Percentiles rank a stretch among this genome's conserved stretches.
phyloP scores from a whole-genome alignment of 163 green algal genomes.

The Smithsoniella earleae region DNA sequence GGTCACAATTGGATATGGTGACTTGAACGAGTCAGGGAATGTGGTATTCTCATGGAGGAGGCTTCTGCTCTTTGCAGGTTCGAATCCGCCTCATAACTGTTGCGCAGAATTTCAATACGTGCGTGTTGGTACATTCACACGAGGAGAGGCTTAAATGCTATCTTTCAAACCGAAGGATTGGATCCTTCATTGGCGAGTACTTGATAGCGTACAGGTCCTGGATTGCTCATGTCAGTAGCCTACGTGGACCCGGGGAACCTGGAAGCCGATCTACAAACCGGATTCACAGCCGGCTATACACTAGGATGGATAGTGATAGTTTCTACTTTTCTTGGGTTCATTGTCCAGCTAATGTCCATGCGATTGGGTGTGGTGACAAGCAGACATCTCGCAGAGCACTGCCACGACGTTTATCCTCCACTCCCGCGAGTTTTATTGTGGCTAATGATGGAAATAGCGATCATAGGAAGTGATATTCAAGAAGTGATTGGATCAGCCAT shows the following conservation, averaged over 20 bases:
- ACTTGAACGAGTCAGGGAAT: neutral
- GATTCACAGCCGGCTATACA: constrained; percentile 61
- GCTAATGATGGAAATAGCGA: constrained; percentile 84
- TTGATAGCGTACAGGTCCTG: constrained; percentile 42
- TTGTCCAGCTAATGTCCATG: constrained; percentile 69
- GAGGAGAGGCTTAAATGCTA: no score
- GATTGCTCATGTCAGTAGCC: constrained; percentile 78
- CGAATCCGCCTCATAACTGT: neutral
- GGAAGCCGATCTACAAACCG: constrained; percentile 79
- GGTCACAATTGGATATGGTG: constrained; percentile 21
- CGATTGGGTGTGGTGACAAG: constrained; percentile 76
- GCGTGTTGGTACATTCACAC: no score
- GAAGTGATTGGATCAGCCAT: constrained; percentile 61
- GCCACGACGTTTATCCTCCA: constrained; percentile 54
- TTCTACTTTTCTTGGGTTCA: constrained; percentile 58
- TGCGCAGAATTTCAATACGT: no score
- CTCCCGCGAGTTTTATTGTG: constrained; percentile 52
- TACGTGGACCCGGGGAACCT: constrained; percentile 86
- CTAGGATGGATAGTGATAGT: constrained; percentile 82
- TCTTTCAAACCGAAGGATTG: no score
- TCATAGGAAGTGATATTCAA: constrained; percentile 80
- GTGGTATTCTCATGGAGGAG: constrained; percentile 5
- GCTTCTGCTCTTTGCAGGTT: constrained; percentile 21
- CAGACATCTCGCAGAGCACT: constrained; percentile 70
- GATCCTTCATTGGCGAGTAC: neutral